Evolutionary conservation across 1,139 yeast genomes (phyloP).

Genomic region (Sugiyamaella pinicola): DNA sequence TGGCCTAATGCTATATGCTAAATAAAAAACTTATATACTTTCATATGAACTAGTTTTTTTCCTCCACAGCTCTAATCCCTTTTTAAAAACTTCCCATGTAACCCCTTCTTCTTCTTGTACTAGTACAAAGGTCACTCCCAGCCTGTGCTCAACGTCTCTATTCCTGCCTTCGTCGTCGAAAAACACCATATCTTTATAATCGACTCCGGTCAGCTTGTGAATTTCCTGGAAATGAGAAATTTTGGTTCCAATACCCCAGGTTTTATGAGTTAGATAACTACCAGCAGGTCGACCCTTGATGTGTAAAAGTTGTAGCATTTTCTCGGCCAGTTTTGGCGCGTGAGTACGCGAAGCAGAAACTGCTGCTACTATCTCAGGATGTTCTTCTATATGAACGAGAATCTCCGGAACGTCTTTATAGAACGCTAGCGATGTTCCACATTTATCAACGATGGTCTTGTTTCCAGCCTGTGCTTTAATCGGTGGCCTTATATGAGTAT

Average conservation of each 20-base stretch:
- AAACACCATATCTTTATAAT: constrained; percentile 55
- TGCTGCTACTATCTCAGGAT: constrained; percentile 48
- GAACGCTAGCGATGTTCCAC: constrained; percentile 54
- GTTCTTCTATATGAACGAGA: constrained; percentile 36
- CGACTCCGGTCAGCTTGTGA: constrained; percentile 52
- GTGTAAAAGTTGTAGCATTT: constrained; percentile 53
- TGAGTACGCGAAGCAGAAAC: constrained; percentile 71
- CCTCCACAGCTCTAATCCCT: constrained; percentile 30
- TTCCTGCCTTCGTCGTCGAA: constrained; percentile 73
- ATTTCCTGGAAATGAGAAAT: constrained; percentile 55
- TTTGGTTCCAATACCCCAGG: constrained; percentile 73
- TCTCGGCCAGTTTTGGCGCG: constrained; percentile 62
- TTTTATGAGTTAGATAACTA: constrained; percentile 54
- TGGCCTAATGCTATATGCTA: no score
- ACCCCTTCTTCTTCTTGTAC: constrained; percentile 54
- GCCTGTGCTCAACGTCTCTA: constrained; percentile 56
- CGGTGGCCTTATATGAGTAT: constrained; percentile 69
- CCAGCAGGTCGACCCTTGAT: constrained; percentile 53
- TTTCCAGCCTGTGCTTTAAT: constrained; percentile 39
- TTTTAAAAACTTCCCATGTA: constrained; percentile 50
- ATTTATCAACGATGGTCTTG: constrained; percentile 47
- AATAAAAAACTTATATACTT: no score
- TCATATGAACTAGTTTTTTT: no score
- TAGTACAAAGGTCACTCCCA: constrained; percentile 64
- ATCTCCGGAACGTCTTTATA: constrained; percentile 65